Evolutionary conservation across 192 early-diverging fungal genomes (phyloP).

Genomic region (Coemansia sp.): DNA sequence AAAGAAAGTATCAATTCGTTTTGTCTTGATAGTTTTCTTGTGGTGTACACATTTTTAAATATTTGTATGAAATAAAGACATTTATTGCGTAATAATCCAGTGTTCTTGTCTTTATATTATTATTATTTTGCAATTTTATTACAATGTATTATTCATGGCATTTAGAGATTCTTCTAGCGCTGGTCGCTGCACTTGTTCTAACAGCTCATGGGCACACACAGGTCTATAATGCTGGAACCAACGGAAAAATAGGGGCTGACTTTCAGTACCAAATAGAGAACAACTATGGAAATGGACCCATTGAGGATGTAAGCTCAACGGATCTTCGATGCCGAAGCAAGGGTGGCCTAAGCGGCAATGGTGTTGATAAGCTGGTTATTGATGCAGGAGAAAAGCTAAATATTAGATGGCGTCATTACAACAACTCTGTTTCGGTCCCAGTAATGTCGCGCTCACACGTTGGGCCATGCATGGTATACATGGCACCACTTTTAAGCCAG

Average conservation of each 20-base stretch:
- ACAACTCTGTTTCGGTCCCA: conserved; percentile 6
- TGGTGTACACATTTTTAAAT: neutral
- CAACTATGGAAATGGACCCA: neutral
- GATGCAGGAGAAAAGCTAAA: neutral
- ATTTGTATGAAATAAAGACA: neutral
- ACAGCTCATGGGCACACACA: conserved; percentile 14
- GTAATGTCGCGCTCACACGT: conserved; percentile 17
- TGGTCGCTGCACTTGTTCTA: conserved; percentile 3
- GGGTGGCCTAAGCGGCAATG: neutral
- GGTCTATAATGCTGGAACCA: conserved; percentile 14
- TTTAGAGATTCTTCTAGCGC: neutral
- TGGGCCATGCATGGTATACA: conserved; percentile 19
- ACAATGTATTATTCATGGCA: neutral
- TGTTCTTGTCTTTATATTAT: neutral
- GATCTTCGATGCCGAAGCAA: conserved; percentile 10
- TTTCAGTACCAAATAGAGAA: conserved; percentile 4
- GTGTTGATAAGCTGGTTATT: neutral
- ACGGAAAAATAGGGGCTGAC: neutral
- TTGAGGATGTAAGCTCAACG: neutral
- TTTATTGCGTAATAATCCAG: neutral
- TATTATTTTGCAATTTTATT: neutral
- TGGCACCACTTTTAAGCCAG: conserved; percentile 10
- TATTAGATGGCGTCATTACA: conserved; percentile 5
- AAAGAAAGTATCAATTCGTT: too few relatives aligned
- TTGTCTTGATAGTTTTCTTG: too few relatives aligned